Base-by-base conservation (phyloP, 805 yeast genomes). In the Blastobotrys robertii region DNA sequence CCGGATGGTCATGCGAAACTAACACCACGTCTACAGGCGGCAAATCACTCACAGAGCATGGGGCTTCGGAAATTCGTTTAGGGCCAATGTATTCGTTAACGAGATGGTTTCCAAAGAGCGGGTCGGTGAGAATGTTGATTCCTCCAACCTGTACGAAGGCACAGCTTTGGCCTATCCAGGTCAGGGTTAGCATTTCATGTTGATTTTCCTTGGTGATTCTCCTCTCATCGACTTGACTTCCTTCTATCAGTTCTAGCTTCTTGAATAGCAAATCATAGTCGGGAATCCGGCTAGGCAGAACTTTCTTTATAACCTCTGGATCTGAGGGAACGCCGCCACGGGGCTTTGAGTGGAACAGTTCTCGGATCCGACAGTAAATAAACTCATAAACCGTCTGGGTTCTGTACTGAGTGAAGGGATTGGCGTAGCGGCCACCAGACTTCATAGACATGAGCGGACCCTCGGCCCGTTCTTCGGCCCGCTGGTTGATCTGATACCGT, bases 111-210 rank as follows among this genome's bases (percentile, higher is more conserved):
- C 73, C 64, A 53, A 90, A 81, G 29, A 87, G 64, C 1, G 97
- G 97, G 59, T 90, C 97, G 2, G 96, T 83, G 32, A 90, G 60
- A 45, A 90, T 69, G 46, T 79, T 82, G n/a, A 84, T 62, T 1
- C 81, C 80, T 3, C 81, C 72, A 2, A 86, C 60, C 54, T 84
- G 86, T 3, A 87, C 66, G 42, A 76, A 72, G 2, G 88, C 74
- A 60, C 96, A 87, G 44, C 92, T 81, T 59, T 90, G 97, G 3
- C 97, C 97, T 34, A 90, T 61, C 97, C 97, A 90, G 0, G 96
- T 86, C 54, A 81, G 74, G 1, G 82, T 69, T 52, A 84, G 47
- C 51, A 81, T 69, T 28, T 13, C 42, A 15, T 35, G 46, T 34
- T 34, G 43, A 30, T 19, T 42, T 8, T 9, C 15, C 10, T 30